Conservation (phyloP, 495 filamentous ascomycete genomes). For the Chaetomidium leptoderma region DNA sequence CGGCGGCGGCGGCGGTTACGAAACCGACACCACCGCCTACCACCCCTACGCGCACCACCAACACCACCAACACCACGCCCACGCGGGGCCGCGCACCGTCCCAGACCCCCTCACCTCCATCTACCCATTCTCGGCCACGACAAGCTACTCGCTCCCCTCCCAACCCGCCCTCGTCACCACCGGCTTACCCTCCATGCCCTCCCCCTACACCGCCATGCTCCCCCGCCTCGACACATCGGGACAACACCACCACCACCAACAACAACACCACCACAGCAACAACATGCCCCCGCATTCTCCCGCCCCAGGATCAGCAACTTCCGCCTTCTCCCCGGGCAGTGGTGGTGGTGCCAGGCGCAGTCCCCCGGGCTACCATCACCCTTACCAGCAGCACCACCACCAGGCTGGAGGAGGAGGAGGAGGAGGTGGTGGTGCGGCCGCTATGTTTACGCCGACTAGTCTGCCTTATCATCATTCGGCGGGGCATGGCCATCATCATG, state of each 20-base stretch:
- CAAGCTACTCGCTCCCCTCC: constrained; percentile 8
- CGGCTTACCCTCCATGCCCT: constrained; percentile 16
- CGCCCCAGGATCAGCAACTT: constrained; percentile 14
- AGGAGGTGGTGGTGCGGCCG: neutral
- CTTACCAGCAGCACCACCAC: neutral
- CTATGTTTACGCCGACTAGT: constrained; percentile 1
- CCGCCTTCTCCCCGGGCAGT: constrained; percentile 20
- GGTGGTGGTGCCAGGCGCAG: constrained; percentile 10
- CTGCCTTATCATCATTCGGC: constrained; percentile 6
- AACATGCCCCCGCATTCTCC: constrained; percentile 14
- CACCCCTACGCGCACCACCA: constrained; percentile 7
- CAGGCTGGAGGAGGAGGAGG: neutral
- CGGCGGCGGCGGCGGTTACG: constrained; percentile 15
- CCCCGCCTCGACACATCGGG: constrained; percentile 16
- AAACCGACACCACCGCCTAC: constrained; percentile 16
- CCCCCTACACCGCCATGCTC: constrained; percentile 6
- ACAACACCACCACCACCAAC: neutral
- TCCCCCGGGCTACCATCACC: neutral
- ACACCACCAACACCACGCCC: neutral
- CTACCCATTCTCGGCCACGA: constrained; percentile 12
- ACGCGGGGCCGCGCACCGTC: constrained; percentile 28
- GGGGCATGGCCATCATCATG: neutral
- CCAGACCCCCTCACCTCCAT: constrained; percentile 17
- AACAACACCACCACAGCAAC: too few species aligned
- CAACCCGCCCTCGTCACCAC: constrained; percentile 18